A percentile compares a stretch with the other conserved stretches of the same genome.
These are phyloP conservation scores for Discostella stelligera DNA, from an alignment of 352 stramenopile species.

Conservation along the genomic window DNA sequence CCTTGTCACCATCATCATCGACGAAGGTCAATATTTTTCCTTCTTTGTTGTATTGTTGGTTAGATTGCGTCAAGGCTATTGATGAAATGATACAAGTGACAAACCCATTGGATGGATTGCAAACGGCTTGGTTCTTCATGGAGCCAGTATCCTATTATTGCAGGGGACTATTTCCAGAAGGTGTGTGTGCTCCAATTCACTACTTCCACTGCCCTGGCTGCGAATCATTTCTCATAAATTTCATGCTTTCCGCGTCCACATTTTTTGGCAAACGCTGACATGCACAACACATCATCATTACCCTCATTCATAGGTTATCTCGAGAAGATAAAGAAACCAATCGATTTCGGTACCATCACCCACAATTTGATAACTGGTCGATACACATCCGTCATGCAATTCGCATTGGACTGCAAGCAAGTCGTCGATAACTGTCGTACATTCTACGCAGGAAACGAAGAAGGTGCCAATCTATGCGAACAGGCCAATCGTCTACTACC, in stretches of 20 bases:
- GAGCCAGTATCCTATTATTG: conserved; percentile 73
- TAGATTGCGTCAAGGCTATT: conserved; percentile 62
- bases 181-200: conserved; percentile 12
- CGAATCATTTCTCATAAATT: background rate
- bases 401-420: conserved; percentile 66
- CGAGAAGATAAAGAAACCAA: conserved; percentile 63
- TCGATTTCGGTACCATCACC: conserved; percentile 76
- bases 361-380: conserved; percentile 63
- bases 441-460: conserved; percentile 60
- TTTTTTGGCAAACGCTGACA: background rate
- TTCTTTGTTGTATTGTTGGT: conserved; percentile 72
- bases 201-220: background rate
- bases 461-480: conserved; percentile 59
- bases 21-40: conserved; percentile 50
- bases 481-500: conserved; percentile 60
- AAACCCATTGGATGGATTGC: conserved; percentile 63
- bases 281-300: background rate
- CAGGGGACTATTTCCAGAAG: conserved; percentile 58
- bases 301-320: conserved; percentile 45
- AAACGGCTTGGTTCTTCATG: conserved; percentile 76
- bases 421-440: conserved; percentile 72
- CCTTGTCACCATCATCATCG: background rate
- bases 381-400: conserved; percentile 58
- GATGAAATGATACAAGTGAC: conserved; percentile 64
- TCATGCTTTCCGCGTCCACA: background rate